Percentiles rank a stretch among this genome's conserved stretches.
Conservation (phyloP, 1,284 basidiomycete genomes). For the Neonothopanus nambi region DNA sequence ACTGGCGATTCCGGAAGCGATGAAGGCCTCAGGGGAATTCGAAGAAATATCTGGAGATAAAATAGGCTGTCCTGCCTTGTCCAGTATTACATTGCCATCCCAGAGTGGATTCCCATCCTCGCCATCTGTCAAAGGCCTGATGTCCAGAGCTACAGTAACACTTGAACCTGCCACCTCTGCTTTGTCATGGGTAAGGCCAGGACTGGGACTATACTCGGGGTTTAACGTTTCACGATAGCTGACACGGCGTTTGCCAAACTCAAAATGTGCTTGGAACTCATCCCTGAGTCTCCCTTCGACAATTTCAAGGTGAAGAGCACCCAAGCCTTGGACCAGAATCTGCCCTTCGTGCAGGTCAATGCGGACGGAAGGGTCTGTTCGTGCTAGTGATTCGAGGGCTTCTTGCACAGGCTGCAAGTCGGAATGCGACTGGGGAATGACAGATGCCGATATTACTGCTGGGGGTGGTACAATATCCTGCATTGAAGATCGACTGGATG, state of each 20-base stretch:
- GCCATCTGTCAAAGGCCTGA: constrained; percentile 52
- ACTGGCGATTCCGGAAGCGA: constrained; percentile 68
- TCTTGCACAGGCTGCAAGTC: constrained; percentile 77
- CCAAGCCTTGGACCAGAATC: constrained; percentile 81
- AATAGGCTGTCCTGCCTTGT: constrained; percentile 49
- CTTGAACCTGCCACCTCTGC: constrained; percentile 25
- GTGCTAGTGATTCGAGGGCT: constrained; percentile 72
- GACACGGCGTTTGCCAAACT: constrained; percentile 77
- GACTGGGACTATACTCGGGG: constrained; percentile 22
- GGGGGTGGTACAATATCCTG: constrained; percentile 73
- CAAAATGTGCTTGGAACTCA: constrained; percentile 80
- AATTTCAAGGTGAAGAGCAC: constrained; percentile 86
- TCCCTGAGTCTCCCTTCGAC: constrained; percentile 76
- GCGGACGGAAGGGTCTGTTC: constrained; percentile 85
- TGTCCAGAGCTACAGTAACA: constrained; percentile 50
- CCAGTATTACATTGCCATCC: constrained; percentile 73
- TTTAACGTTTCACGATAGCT: constrained; percentile 77
- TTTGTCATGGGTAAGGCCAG: constrained; percentile 1
- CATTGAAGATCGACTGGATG: constrained; percentile 43
- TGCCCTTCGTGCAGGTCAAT: constrained; percentile 81
- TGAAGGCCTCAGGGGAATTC: constrained; percentile 46
- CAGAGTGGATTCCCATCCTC: constrained; percentile 68
- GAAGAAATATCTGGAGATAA: constrained; percentile 50
- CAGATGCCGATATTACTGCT: constrained; percentile 76
- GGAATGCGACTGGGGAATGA: constrained; percentile 80